Base-by-base conservation (phyloP, 169 alveolate genomes). In the Cryptosporidium muris region DNA sequence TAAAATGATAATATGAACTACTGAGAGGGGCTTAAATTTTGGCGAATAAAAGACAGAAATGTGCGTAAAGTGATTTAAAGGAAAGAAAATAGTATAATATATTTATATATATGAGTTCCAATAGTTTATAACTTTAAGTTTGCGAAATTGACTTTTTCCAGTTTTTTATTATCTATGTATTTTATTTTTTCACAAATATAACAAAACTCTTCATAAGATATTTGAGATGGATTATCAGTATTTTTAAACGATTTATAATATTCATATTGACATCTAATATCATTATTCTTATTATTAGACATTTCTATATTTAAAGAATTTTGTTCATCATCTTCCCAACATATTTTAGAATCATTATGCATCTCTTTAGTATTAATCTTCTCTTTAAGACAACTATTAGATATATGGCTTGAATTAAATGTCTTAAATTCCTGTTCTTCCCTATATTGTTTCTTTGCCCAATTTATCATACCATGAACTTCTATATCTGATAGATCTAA, bases 151-250 rank as follows among this genome's bases (percentile, higher is more conserved):
- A 25, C 0, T 25, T 25, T 25, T 25, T 25, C 25, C 25, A 0
- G 25, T 25, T 25, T 25, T 25, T 25, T 25, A 25, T 25, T 25
- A 25, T 25, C 25, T 25, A 25, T 25, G 25, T 25, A 25, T 25
- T 25, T 25, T 25, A 25, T 25, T 25, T 25, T 25, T 0, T 25
- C 25, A 0, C 1, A 25, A 25, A 25, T 25, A 25, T 25, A 25
- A 25, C 25, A 12, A 58, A 51, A 81, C 56, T 63, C 66, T 14
- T 74, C 88, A 63, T 14, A 53, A 63, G 65, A 81, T 66, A 40
- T 47, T 16, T 58, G 43, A 56, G 43, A 36, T 45, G 38, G 66
- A 66, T 16, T 53, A 40, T 37, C 81, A 25, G 58, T 54, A 40
- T 65, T 51, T 14, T 12, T 65, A 12, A 49, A 65, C 53, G 37